Percentiles rank a stretch among this genome's conserved stretches.
Conservation (phyloP, 495 filamentous ascomycete genomes). For the Aspergillus panamensis region DNA sequence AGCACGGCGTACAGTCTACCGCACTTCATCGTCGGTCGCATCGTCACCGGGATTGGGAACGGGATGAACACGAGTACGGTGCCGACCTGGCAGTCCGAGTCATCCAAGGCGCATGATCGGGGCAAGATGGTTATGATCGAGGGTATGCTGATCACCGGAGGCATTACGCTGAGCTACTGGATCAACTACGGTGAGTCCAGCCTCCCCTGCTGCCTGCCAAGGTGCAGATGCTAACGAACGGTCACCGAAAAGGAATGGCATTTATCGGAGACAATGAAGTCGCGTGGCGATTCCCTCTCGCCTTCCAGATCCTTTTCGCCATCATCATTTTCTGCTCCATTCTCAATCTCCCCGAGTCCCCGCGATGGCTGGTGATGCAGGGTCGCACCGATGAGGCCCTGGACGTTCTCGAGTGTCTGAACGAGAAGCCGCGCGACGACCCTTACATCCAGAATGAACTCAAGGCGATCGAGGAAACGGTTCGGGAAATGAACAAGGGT, state of each 20-base stretch:
- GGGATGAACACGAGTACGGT: constrained; percentile 55
- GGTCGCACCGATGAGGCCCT: constrained; percentile 59
- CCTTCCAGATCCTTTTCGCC: constrained; percentile 64
- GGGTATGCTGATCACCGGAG: constrained; percentile 62
- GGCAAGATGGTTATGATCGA: constrained; percentile 78
- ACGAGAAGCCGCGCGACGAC: constrained; percentile 48
- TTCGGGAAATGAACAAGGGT: constrained; percentile 66
- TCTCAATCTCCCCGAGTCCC: constrained; percentile 62
- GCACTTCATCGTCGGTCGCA: constrained; percentile 62
- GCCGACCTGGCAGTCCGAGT: constrained; percentile 59
- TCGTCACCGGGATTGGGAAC: constrained; percentile 67
- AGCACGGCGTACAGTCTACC: constrained; percentile 54
- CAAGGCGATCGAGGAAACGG: constrained; percentile 69
- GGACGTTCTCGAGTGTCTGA: constrained; percentile 55
- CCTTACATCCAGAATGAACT: constrained; percentile 62
- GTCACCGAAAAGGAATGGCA: constrained; percentile 39
- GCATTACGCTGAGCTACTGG: constrained; percentile 70
- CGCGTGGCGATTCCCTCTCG: constrained; percentile 73
- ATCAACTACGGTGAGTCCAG: constrained; percentile 55
- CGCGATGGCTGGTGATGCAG: constrained; percentile 68
- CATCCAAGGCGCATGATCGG: constrained; percentile 62
- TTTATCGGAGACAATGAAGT: constrained; percentile 54
- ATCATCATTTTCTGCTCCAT: constrained; percentile 56
- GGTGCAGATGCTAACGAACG: constrained; percentile 4
- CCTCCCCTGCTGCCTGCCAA: too few species aligned